Percentiles rank a stretch among this genome's conserved stretches.
phyloP scores from a whole-genome alignment of 768 basidiomycete species.

The Tricholoma hemisulphureum region DNA sequence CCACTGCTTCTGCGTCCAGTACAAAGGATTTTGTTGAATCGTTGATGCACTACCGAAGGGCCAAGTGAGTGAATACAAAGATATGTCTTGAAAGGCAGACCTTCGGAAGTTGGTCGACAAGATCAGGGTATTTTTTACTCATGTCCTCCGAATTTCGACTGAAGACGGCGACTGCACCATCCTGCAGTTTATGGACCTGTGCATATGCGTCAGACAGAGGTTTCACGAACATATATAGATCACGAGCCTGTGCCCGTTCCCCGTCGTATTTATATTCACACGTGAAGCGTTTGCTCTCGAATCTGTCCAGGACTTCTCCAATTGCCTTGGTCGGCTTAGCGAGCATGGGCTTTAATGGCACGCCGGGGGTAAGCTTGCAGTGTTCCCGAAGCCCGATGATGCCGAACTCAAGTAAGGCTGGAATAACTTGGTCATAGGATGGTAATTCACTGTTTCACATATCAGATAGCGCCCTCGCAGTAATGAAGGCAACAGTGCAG shows the following conservation, averaged over 20 bases:
- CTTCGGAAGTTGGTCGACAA: conserved; percentile 89
- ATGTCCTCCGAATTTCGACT: conserved; percentile 98
- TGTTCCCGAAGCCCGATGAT: conserved; percentile 63
- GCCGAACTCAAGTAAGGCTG: conserved; percentile 80
- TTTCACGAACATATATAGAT: not conserved
- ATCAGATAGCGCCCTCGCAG: conserved; percentile 5
- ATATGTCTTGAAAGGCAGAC: conserved; percentile 40
- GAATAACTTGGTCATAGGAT: conserved; percentile 87
- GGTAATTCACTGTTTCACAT: conserved; percentile 75
- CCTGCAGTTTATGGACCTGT: conserved; percentile 78
- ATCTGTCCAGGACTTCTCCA: conserved; percentile 93
- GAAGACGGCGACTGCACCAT: conserved; percentile 88
- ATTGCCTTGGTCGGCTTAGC: conserved; percentile 99
- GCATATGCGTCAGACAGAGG: not conserved
- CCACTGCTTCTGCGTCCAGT: conserved; percentile 94
- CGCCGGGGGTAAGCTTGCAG: conserved; percentile 93
- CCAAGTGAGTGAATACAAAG: conserved; percentile 3
- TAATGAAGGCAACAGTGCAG: conserved; percentile 13
- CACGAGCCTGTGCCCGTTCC: conserved; percentile 83
- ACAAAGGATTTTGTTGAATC: conserved; percentile 86
- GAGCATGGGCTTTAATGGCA: conserved; percentile 97
- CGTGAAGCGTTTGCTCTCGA: conserved; percentile 93
- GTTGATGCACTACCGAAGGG: conserved; percentile 72
- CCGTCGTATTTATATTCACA: conserved; percentile 99
- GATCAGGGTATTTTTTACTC: conserved; percentile 98